phyloP scores from a whole-genome alignment of 2,329 filamentous ascomycete species.

The Macroventuria anomochaeta region DNA sequence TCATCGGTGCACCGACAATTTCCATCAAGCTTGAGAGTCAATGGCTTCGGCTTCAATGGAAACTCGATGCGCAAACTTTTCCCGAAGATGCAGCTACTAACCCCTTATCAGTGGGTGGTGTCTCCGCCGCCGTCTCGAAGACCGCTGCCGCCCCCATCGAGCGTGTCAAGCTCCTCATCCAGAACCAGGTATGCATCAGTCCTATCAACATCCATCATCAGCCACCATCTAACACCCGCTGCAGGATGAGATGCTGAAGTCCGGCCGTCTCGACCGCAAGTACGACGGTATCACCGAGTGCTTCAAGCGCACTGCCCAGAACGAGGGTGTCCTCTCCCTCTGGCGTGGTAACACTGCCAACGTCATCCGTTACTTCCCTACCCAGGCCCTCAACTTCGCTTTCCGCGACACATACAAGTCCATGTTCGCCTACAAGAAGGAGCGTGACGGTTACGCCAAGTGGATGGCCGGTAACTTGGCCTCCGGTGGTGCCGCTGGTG shows the following conservation, averaged over 20 bases:
- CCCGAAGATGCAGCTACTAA: slow-evolving; percentile 49
- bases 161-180: slow-evolving; percentile 99
- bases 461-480: slow-evolving; percentile 99
- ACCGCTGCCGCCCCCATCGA: slow-evolving; percentile 99
- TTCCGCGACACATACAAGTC: slow-evolving; percentile 99
- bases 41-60: slow-evolving; percentile 29
- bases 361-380: slow-evolving; percentile 99
- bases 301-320: slow-evolving; percentile 88
- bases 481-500: slow-evolving; percentile 99
- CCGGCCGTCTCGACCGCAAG: slow-evolving; percentile 96
- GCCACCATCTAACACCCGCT: slow-evolving; percentile 26
- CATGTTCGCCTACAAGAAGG: slow-evolving; percentile 99
- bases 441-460: slow-evolving; percentile 95
- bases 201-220: not conserved
- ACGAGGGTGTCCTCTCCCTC: slow-evolving; percentile 92
- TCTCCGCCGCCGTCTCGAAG: slow-evolving; percentile 99
- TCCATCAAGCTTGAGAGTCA: slow-evolving; percentile 33
- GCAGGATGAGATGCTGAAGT: slow-evolving; percentile 99
- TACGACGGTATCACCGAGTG: slow-evolving; percentile 94
- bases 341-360: slow-evolving; percentile 99
- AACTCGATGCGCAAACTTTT: slow-evolving; percentile 15
- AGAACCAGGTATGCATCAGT: slow-evolving; percentile 90
- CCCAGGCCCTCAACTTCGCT: slow-evolving; percentile 99
- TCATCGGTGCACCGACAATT: slow-evolving; percentile 8
- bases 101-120: slow-evolving; percentile 86